Evolutionary conservation across 2,329 filamentous ascomycete genomes (phyloP).

Genomic region (Shiraia bambusicola): DNA sequence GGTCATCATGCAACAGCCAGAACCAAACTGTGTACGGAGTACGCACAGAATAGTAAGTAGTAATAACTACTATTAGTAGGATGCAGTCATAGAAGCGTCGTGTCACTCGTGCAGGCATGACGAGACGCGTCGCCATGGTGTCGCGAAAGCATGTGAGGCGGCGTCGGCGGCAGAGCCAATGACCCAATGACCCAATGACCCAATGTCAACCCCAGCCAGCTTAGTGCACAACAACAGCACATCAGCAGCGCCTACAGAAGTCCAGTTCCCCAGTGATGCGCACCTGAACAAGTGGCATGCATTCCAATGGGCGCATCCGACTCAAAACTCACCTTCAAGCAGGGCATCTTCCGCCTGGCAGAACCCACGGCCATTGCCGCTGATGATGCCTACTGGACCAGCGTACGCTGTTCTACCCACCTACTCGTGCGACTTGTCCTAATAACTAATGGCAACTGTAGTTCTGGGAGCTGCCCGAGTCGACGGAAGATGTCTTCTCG

Average conservation of each 20-base stretch:
- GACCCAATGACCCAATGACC: conserved; percentile 24
- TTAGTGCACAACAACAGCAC: conserved; percentile 1
- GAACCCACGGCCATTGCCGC: conserved; percentile 84
- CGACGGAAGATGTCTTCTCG: conserved; percentile 93
- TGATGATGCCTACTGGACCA: conserved; percentile 90
- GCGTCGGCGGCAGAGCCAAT: conserved; percentile 28
- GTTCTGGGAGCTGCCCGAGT: conserved; percentile 98
- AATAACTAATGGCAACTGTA: conserved; percentile 43
- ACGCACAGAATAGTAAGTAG: no score
- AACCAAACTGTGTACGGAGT: no score
- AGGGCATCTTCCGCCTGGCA: conserved; percentile 95
- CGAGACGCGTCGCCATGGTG: conserved; percentile 4
- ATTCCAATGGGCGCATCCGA: conserved; percentile 89
- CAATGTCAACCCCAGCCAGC: conserved; percentile 23
- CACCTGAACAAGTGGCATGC: conserved; percentile 35
- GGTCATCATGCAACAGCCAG: no score
- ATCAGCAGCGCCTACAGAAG: no score
- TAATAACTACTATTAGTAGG: no score
- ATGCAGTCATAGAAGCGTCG: no score
- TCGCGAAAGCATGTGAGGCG: conserved; percentile 27
- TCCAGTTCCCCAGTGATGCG: conserved; percentile 13
- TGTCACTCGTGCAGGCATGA: no score
- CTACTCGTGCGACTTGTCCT: conserved; percentile 7
- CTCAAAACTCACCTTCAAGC: conserved; percentile 98
- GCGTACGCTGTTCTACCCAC: conserved; percentile 57